Percentiles rank a stretch among this genome's conserved stretches.
Evolutionary conservation across 257 asterid species (phyloP).

Genomic region (Anisodus acutangulus): DNA sequence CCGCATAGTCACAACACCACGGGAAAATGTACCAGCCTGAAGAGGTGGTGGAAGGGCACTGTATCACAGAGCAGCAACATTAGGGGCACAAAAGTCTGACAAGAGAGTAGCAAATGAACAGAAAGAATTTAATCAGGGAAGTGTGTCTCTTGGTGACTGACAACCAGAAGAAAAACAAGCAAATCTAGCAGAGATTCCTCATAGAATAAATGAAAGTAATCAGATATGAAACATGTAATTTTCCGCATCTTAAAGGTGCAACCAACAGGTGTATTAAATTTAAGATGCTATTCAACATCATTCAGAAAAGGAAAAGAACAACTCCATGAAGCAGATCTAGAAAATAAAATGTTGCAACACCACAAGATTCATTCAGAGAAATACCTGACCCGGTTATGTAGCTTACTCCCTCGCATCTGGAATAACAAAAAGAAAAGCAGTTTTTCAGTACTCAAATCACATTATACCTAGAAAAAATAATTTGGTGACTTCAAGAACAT

Average conservation of each 20-base stretch:
- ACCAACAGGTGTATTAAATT: neutral
- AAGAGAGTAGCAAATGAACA: constrained; percentile 21
- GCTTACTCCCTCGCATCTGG: constrained; percentile 97
- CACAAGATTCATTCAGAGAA: constrained; percentile 23
- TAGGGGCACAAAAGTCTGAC: constrained; percentile 1
- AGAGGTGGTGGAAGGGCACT: constrained; percentile 99
- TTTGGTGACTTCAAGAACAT: constrained; percentile 6
- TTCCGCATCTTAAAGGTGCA: constrained; percentile 4
- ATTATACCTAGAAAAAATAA: neutral
- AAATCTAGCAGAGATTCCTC: constrained; percentile 15
- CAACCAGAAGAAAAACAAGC: constrained; percentile 25
- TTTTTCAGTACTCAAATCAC: neutral
- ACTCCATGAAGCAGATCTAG: constrained; percentile 22
- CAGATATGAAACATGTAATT: neutral
- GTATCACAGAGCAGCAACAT: constrained; percentile 38
- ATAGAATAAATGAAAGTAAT: constrained; percentile 7
- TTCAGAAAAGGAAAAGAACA: constrained; percentile 20
- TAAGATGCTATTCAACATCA: neutral
- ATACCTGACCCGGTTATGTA: constrained; percentile 94
- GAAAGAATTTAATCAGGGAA: constrained; percentile 11
- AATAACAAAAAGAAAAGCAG: constrained; percentile 34
- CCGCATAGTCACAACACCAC: constrained; percentile 97
- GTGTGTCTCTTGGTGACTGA: neutral
- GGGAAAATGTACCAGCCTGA: constrained; percentile 92
- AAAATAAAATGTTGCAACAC: neutral